A percentile compares a stretch with the other conserved stretches of the same genome.
Evolutionary conservation across 441 rosid species (phyloP).

Genomic region (Flueggea neowawraea): DNA sequence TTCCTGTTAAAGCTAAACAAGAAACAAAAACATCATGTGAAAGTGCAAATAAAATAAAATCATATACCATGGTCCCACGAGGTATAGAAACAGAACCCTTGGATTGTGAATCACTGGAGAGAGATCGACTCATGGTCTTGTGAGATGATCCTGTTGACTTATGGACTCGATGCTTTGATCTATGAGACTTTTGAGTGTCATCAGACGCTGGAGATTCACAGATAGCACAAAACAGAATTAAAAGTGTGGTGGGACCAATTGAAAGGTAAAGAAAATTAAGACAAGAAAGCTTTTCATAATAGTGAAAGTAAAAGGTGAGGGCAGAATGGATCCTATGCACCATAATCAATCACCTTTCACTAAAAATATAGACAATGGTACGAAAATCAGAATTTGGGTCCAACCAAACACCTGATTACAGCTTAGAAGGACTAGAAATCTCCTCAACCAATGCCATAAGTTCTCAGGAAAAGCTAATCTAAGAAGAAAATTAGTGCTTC

Average conservation of each 20-base stretch:
- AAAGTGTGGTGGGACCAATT: conserved; percentile 34
- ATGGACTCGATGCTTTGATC: conserved; percentile 69
- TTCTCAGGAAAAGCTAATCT: no score
- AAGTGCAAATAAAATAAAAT: conserved; percentile 4
- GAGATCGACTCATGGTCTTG: conserved; percentile 67
- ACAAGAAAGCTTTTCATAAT: conserved; percentile 38
- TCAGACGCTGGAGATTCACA: conserved; percentile 64
- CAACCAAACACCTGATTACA: conserved; percentile 10
- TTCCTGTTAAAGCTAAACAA: neutral
- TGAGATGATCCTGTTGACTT: conserved; percentile 77
- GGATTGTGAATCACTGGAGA: conserved; percentile 82
- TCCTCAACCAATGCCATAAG: no score
- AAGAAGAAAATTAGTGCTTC: no score
- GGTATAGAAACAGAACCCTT: conserved; percentile 59
- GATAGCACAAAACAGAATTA: conserved; percentile 21
- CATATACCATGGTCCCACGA: conserved; percentile 53
- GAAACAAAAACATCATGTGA: neutral
- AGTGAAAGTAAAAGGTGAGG: conserved; percentile 55
- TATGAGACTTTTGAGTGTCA: conserved; percentile 83
- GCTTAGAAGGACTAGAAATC: neutral
- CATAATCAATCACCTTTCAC: conserved; percentile 35
- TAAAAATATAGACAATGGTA: conserved; percentile 13
- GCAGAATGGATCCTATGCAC: conserved; percentile 65
- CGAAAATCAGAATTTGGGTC: conserved; percentile 11
- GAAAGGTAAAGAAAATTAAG: conserved; percentile 32